Conservation (phyloP, 306 rosid species). For the Astragalus glycyphyllos region DNA sequence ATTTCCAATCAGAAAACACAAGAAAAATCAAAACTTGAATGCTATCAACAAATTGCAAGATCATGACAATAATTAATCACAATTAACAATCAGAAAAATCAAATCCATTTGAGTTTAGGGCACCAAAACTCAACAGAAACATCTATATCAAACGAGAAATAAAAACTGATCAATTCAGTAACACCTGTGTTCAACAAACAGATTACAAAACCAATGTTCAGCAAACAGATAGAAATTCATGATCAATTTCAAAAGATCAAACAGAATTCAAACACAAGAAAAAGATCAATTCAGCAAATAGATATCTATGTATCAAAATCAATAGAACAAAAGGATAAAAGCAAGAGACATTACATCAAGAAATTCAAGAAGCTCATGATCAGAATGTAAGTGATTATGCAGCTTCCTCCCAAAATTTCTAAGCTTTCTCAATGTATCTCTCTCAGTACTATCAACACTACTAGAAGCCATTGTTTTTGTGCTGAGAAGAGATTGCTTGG, state of each 20-base stretch:
- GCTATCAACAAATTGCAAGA: no score
- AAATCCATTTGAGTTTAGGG: constrained; percentile 6
- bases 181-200: constrained; percentile 26
- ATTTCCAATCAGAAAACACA: no score
- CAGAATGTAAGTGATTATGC: constrained; percentile 46
- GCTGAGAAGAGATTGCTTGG: not conserved
- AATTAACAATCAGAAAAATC: no score
- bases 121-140: constrained; percentile 17
- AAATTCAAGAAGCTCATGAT: constrained; percentile 53
- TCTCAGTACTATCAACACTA: constrained; percentile 5
- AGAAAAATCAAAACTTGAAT: no score
- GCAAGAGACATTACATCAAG: constrained; percentile 59
- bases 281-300: constrained; percentile 12
- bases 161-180: not conserved
- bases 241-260: constrained; percentile 28
- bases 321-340: not conserved
- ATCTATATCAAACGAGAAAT: not conserved
- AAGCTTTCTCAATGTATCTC: constrained; percentile 52
- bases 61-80: no score
- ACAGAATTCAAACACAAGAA: constrained; percentile 19
- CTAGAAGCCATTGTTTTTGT: constrained; percentile 49
- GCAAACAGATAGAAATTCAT: constrained; percentile 36
- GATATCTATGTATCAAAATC: not conserved
- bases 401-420: constrained; percentile 51
- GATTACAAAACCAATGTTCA: not conserved